Conservation (phyloP, 202 grass and related monocot species). For the Cymbopogon flexuosus region DNA sequence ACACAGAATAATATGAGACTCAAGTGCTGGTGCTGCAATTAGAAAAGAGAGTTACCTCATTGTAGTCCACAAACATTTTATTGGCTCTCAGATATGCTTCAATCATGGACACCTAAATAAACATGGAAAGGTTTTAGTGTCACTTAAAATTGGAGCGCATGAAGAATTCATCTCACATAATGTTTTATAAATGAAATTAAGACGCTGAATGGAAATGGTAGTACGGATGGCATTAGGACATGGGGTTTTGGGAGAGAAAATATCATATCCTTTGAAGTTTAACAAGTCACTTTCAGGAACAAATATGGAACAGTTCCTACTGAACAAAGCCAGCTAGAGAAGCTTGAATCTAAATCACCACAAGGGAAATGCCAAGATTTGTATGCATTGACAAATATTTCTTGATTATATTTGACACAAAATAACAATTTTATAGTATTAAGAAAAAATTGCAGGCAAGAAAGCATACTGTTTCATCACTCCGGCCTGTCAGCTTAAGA, state of each 20-base stretch:
- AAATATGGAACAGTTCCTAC: neutral
- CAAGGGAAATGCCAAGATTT: neutral
- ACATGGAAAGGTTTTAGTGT: slow-evolving; percentile 5
- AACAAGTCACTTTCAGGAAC: neutral
- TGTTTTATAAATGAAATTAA: neutral
- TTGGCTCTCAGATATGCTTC: slow-evolving; percentile 89
- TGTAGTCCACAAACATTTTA: slow-evolving; percentile 94
- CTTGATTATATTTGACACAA: neutral
- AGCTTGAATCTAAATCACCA: neutral
- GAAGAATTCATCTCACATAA: neutral
- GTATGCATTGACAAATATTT: neutral
- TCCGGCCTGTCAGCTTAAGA: slow-evolving; percentile 91
- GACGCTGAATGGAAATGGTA: neutral
- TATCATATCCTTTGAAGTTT: no score
- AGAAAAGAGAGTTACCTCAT: slow-evolving; percentile 43
- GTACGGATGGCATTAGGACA: neutral
- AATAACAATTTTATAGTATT: neutral
- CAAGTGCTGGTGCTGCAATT: neutral
- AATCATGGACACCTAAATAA: slow-evolving; percentile 78
- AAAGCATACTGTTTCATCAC: slow-evolving; percentile 72
- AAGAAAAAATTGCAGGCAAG: slow-evolving; percentile 8
- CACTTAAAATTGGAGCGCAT: neutral
- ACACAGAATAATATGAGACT: slow-evolving; percentile 6
- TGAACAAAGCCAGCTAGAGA: neutral
- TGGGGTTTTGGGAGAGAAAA: neutral